phyloP scores from a whole-genome alignment of 768 basidiomycete genomes.

The Mycena olivaceomarginata region DNA sequence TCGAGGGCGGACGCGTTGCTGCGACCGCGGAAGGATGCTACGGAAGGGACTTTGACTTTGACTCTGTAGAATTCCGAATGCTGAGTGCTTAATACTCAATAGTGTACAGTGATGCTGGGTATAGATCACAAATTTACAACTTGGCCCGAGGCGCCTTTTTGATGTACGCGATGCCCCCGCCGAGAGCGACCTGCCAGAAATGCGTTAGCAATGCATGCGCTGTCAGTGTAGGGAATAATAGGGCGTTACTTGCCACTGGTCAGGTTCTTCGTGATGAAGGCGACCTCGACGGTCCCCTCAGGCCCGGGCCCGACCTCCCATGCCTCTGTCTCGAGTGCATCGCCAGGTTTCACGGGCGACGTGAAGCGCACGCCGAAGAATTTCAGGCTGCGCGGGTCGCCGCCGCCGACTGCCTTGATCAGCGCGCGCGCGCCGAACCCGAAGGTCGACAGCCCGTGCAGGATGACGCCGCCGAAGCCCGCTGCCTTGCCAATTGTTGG shows the following conservation, averaged over 20 bases:
- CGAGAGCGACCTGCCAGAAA: slow-evolving; percentile 66
- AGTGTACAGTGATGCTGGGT: no score
- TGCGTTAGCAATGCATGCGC: neutral
- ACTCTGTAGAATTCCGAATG: neutral
- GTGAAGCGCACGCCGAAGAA: slow-evolving; percentile 88
- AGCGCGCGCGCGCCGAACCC: slow-evolving; percentile 90
- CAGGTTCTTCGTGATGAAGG: slow-evolving; percentile 78
- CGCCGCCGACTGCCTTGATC: slow-evolving; percentile 76
- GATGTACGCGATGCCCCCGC: slow-evolving; percentile 81
- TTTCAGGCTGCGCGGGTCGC: slow-evolving; percentile 77
- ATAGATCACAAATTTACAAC: slow-evolving; percentile 41
- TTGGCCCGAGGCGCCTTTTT: slow-evolving; percentile 62
- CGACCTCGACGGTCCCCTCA: slow-evolving; percentile 70
- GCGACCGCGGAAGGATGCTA: slow-evolving; percentile 76
- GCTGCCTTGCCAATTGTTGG: slow-evolving; percentile 80
- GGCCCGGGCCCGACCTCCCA: slow-evolving; percentile 85
- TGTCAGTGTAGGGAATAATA: neutral
- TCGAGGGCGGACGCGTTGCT: slow-evolving; percentile 80
- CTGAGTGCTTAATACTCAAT: neutral
- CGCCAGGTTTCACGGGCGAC: slow-evolving; percentile 89
- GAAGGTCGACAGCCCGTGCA: slow-evolving; percentile 91
- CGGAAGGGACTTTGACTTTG: slow-evolving; percentile 47
- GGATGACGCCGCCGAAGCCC: slow-evolving; percentile 90
- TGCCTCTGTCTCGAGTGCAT: slow-evolving; percentile 84
- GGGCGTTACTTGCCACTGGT: slow-evolving; percentile 71